phyloP scores from a whole-genome alignment of 257 asterid species.

The Solanum peruvianum region DNA sequence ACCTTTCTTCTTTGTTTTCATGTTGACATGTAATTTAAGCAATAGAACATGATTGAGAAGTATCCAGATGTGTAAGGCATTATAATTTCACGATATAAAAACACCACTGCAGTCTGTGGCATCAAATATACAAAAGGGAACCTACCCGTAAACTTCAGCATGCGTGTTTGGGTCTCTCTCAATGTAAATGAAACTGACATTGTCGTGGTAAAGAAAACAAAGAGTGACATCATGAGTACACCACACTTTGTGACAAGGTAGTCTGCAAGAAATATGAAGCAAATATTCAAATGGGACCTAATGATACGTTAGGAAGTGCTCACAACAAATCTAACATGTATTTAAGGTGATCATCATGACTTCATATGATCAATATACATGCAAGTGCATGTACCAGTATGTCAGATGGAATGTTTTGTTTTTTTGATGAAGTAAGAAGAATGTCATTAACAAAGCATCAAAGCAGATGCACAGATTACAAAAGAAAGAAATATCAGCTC shows the following conservation, averaged over 20 bases:
- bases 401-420: background rate
- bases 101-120: background rate
- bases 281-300: background rate
- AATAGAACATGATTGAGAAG: background rate
- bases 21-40: background rate
- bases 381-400: background rate
- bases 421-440: too few relatives aligned
- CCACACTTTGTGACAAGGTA: constrained; percentile 97
- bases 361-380: background rate
- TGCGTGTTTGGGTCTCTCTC: constrained; percentile 98
- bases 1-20: background rate
- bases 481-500: too few relatives aligned
- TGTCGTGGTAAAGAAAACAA: constrained; percentile 98
- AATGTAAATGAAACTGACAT: constrained; percentile 98
- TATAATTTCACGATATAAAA: background rate
- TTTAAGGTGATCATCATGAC: background rate
- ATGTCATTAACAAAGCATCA: too few relatives aligned
- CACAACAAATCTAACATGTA: background rate
- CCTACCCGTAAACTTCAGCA: constrained; percentile 97
- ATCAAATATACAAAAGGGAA: background rate
- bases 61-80: background rate
- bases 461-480: too few relatives aligned
- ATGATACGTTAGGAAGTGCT: background rate
- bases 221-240: constrained; percentile 96
- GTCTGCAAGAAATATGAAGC: constrained; percentile 47